A percentile compares a stretch with the other conserved stretches of the same genome.
Conservation (phyloP, 805 yeast genomes). For the Spathaspora gorwiae region DNA sequence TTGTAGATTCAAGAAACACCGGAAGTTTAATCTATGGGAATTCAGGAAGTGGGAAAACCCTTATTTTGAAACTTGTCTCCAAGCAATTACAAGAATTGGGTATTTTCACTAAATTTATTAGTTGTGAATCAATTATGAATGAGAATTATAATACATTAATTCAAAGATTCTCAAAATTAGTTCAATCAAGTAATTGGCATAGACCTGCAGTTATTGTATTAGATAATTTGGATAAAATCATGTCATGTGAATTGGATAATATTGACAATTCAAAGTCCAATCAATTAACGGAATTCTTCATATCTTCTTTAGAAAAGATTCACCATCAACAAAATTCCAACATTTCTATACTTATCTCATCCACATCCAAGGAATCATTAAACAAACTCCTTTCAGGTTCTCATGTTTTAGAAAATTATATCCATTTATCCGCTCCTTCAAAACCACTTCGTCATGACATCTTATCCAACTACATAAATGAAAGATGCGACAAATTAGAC, state of each 20-base stretch:
- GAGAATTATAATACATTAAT: conserved; percentile 48
- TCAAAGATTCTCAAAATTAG: conserved; percentile 41
- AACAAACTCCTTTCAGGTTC: conserved; percentile 59
- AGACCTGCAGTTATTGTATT: conserved; percentile 70
- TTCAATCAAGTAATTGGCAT: conserved; percentile 63
- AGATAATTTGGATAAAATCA: conserved; percentile 72
- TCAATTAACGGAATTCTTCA: conserved; percentile 61
- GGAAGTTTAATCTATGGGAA: conserved; percentile 69
- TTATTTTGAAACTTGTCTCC: conserved; percentile 43
- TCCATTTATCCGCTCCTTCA: conserved; percentile 63
- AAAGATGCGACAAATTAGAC: conserved; percentile 27
- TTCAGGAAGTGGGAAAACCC: conserved; percentile 79
- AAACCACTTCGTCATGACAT: conserved; percentile 53
- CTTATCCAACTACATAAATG: conserved; percentile 34
- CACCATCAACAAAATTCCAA: conserved; percentile 40
- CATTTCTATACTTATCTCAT: conserved; percentile 57
- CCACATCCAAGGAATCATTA: conserved; percentile 60
- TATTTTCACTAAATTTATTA: conserved; percentile 42
- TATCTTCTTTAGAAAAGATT: conserved; percentile 40
- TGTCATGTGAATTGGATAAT: conserved; percentile 61
- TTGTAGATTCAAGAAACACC: conserved; percentile 40
- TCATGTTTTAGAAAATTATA: conserved; percentile 64
- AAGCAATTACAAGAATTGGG: conserved; percentile 37
- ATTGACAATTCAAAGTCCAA: conserved; percentile 57
- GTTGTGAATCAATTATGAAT: conserved; percentile 53